A percentile compares a stretch with the other conserved stretches of the same genome.
Conservation (phyloP, 23 red algal species). For the Cyanidioschyzon merolae region DNA sequence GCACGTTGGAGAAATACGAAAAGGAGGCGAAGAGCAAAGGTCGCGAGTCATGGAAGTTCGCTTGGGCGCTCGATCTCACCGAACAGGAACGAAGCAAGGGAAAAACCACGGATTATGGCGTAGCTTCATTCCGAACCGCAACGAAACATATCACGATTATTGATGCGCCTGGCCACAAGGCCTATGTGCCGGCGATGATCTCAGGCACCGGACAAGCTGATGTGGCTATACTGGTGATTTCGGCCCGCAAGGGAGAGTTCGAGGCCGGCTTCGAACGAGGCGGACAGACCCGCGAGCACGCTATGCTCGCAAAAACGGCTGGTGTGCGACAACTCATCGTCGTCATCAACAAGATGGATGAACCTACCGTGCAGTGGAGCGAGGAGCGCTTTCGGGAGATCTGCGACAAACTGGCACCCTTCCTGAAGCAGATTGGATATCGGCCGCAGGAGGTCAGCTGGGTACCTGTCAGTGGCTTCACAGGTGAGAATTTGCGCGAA, state of each 20-base stretch:
- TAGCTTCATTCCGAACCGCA: constrained; percentile 71
- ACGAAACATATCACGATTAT: constrained; percentile 75
- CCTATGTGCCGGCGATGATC: constrained; percentile 97
- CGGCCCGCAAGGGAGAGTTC: constrained; percentile 97
- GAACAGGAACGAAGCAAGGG: constrained; percentile 91
- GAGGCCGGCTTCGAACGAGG: constrained; percentile 95
- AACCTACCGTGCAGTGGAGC: constrained; percentile 71
- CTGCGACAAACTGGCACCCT: constrained; percentile 67
- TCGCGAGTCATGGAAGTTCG: constrained; percentile 98
- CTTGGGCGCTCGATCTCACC: constrained; percentile 82
- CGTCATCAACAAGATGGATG: constrained; percentile 89
- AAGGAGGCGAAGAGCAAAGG: constrained; percentile 89
- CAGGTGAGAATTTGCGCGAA: constrained; percentile 63
- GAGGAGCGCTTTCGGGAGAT: constrained; percentile 66
- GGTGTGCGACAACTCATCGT: constrained; percentile 84
- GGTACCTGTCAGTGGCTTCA: constrained; percentile 82
- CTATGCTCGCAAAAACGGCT: constrained; percentile 94
- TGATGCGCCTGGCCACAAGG: constrained; percentile 97
- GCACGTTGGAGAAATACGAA: constrained; percentile 98
- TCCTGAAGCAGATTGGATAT: constrained; percentile 78
- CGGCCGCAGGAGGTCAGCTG: constrained; percentile 61
- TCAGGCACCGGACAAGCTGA: constrained; percentile 83
- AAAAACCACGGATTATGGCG: constrained; percentile 92
- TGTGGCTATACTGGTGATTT: constrained; percentile 94
- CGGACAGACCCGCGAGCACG: constrained; percentile 95